Percentiles rank a stretch among this genome's conserved stretches.
These are phyloP conservation scores for Boletus sensibilis DNA, from an alignment of 768 basidiomycete species.

Conservation along the genomic window DNA sequence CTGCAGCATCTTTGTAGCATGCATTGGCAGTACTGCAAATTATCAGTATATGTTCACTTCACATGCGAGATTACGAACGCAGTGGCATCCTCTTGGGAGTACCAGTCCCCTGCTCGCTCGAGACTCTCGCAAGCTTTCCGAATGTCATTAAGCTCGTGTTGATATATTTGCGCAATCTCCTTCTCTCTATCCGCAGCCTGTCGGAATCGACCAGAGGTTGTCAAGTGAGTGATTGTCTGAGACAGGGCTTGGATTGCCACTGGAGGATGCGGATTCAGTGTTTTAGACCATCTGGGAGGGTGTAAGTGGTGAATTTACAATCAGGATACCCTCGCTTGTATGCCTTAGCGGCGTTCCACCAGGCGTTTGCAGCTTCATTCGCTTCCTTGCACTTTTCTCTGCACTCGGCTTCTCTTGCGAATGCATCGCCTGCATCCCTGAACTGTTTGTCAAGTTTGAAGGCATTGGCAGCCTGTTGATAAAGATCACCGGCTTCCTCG, in stretches of 20 bases:
- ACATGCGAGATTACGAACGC: constrained; percentile 59
- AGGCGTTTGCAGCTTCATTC: constrained; percentile 97
- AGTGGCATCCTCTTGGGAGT: constrained; percentile 93
- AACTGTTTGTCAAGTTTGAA: constrained; percentile 92
- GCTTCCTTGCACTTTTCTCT: constrained; percentile 82
- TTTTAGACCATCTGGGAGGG: not conserved
- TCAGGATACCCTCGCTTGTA: constrained; percentile 89
- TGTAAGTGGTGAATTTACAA: constrained; percentile 49
- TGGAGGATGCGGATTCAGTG: constrained; percentile 33
- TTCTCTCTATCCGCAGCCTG: constrained; percentile 99
- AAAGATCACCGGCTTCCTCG: constrained; percentile 95
- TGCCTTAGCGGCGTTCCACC: constrained; percentile 97
- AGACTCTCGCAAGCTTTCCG: constrained; percentile 89
- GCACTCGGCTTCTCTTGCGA: constrained; percentile 92
- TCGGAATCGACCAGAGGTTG: constrained; percentile 83
- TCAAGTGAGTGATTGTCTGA: constrained; percentile 82
- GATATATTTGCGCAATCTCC: constrained; percentile 91
- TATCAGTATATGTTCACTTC: not conserved
- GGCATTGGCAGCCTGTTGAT: constrained; percentile 89
- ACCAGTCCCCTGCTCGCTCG: constrained; percentile 93
- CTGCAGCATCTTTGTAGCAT: constrained; percentile 95
- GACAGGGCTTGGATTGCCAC: constrained; percentile 88
- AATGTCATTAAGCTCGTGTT: constrained; percentile 78
- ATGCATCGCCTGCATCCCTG: constrained; percentile 89
- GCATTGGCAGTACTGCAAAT: constrained; percentile 82